Conservation (phyloP, 129 eudicot species). For the Kitagawia praeruptora region DNA sequence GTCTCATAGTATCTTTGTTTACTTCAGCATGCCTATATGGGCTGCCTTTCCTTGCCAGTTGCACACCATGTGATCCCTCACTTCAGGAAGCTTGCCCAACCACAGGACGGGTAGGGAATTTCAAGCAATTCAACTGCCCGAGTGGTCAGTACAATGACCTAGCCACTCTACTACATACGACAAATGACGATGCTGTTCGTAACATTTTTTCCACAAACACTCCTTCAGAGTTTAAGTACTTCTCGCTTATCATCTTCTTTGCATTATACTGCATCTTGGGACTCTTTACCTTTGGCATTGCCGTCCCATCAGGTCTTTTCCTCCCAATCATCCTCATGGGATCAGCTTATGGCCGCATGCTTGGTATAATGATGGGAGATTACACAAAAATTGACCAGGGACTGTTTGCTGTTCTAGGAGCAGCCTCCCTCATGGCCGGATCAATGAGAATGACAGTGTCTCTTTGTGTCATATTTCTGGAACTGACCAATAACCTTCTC, state of each 20-base stretch:
- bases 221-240: conserved; percentile 37
- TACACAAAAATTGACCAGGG: conserved; percentile 77
- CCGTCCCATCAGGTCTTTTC: conserved; percentile 93
- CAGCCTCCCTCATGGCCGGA: conserved; percentile 92
- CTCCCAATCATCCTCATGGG: conserved; percentile 91
- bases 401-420: conserved; percentile 76
- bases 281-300: conserved; percentile 83
- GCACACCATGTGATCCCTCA: conserved; percentile 63
- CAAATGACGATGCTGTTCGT: conserved; percentile 77
- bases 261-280: conserved; percentile 68
- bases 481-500: conserved; percentile 85
- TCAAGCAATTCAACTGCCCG: conserved; percentile 94
- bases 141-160: conserved; percentile 80
- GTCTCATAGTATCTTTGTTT: conserved; percentile 58
- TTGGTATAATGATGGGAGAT: conserved; percentile 62
- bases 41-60: conserved; percentile 73
- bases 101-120: conserved; percentile 60
- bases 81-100: conserved; percentile 47
- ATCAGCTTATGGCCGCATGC: conserved; percentile 77
- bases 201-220: conserved; percentile 77
- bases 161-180: conserved; percentile 75
- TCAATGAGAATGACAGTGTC: conserved; percentile 99
- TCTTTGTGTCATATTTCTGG: conserved; percentile 82
- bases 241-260: conserved; percentile 59
- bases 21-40: conserved; percentile 86